Conservation (phyloP, 2,329 filamentous ascomycete species). For the Xylariaceae sp. region DNA sequence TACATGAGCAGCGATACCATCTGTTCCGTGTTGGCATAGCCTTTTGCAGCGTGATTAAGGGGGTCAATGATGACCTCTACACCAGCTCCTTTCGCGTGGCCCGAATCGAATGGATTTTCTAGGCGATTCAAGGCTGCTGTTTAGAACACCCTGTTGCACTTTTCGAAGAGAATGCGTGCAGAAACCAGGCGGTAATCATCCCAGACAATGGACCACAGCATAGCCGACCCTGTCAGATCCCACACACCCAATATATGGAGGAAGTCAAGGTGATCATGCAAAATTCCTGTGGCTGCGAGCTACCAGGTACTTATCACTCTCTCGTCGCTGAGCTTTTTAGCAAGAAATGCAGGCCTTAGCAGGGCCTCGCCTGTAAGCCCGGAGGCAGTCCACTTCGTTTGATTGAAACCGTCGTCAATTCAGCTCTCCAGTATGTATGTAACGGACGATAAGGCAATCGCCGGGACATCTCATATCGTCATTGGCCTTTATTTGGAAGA, state of each 20-base stretch:
- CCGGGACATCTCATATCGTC: no score
- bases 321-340: constrained; percentile 44
- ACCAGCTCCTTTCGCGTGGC: constrained; percentile 35
- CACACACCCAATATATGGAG: not conserved
- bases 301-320: constrained; percentile 42
- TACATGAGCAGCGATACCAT: constrained; percentile 40
- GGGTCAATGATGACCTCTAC: constrained; percentile 40
- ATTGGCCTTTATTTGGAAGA: constrained; percentile 32
- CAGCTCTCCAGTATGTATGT: no score
- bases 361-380: constrained; percentile 19
- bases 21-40: constrained; percentile 37
- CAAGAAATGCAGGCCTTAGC: constrained; percentile 40
- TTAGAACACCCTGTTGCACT: constrained; percentile 33
- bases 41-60: constrained; percentile 34
- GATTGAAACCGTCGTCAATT: no score
- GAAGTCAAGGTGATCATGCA: not conserved
- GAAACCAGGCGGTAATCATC: constrained; percentile 28
- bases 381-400: constrained; percentile 17
- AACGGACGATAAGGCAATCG: no score
- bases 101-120: constrained; percentile 15
- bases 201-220: no score
- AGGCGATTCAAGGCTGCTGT: constrained; percentile 37
- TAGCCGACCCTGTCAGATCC: no score
- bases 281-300: constrained; percentile 40
- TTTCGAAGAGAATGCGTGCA: constrained; percentile 32